These are phyloP conservation scores for Aspergillus sp. DNA, from an alignment of 2,329 filamentous ascomycete genomes.

Conservation along the genomic window DNA sequence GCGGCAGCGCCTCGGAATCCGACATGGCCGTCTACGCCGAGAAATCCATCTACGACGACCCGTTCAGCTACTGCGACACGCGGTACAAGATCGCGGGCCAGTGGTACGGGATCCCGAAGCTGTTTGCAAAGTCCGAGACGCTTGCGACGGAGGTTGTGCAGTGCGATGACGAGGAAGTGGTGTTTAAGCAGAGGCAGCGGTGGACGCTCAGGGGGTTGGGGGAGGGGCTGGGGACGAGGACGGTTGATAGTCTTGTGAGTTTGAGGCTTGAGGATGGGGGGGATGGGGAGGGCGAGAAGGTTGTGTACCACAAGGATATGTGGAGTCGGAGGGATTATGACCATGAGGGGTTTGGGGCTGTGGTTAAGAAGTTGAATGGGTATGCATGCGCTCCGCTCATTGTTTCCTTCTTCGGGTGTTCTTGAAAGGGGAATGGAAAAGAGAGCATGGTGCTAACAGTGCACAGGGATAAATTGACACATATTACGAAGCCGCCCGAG, in stretches of 20 bases:
- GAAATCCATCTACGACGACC: conserved; percentile 20
- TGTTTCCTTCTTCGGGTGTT: too few relatives aligned
- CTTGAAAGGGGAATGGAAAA: background rate
- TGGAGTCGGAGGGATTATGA: conserved; percentile 18
- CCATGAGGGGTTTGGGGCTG: conserved; percentile 15
- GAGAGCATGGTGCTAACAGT: background rate
- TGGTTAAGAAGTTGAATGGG: conserved; percentile 21
- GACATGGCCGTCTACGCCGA: conserved; percentile 20
- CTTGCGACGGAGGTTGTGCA: conserved; percentile 14
- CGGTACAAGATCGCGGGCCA: conserved; percentile 21
- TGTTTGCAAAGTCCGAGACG: conserved; percentile 17
- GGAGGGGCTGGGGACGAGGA: background rate
- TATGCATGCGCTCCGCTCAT: background rate
- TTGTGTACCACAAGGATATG: conserved; percentile 23
- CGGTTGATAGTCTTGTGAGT: conserved; percentile 19
- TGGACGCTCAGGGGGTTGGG: conserved; percentile 12
- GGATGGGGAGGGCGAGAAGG: conserved; percentile 11
- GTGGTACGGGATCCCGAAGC: conserved; percentile 20
- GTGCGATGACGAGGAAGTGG: conserved; percentile 9
- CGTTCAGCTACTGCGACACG: conserved; percentile 22
- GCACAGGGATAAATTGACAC: conserved; percentile 17
- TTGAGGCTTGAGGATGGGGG: conserved; percentile 3
- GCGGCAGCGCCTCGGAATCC: conserved; percentile 13
- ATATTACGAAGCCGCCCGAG: conserved; percentile 17
- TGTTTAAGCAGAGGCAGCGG: conserved; percentile 19